A percentile compares a stretch with the other conserved stretches of the same genome.
Conservation (phyloP, 2,329 filamentous ascomycete species). For the Juglanconis sp. region DNA sequence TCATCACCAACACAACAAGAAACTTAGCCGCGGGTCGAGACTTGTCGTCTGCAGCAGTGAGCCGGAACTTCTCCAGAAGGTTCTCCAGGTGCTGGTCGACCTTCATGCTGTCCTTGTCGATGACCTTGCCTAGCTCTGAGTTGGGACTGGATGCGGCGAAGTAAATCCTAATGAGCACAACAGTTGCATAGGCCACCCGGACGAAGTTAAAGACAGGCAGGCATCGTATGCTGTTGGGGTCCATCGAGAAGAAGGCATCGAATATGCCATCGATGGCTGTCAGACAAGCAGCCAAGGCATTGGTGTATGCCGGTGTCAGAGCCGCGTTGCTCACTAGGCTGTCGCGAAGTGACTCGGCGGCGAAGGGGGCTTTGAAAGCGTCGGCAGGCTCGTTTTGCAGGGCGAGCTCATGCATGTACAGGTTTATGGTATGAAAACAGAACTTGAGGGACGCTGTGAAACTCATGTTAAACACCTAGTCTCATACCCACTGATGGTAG, state of each 20-base stretch:
- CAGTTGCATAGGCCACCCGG: constrained; percentile 67
- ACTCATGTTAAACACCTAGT: constrained; percentile 17
- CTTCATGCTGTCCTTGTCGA: constrained; percentile 65
- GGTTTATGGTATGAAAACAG: constrained; percentile 61
- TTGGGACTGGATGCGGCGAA: constrained; percentile 62
- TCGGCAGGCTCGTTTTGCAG: constrained; percentile 63
- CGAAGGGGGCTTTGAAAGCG: constrained; percentile 47
- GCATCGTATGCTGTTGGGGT: constrained; percentile 55
- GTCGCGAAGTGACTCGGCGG: constrained; percentile 42
- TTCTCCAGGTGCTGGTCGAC: constrained; percentile 64
- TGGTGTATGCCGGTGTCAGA: constrained; percentile 58
- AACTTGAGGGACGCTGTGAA: constrained; percentile 57
- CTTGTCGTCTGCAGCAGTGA: constrained; percentile 59
- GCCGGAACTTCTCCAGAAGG: constrained; percentile 66
- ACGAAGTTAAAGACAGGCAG: constrained; percentile 70
- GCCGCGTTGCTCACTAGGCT: constrained; percentile 36
- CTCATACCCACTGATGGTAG: not conserved
- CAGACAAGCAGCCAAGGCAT: constrained; percentile 65
- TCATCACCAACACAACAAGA: constrained; percentile 65
- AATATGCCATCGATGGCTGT: constrained; percentile 65
- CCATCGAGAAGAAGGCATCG: constrained; percentile 61
- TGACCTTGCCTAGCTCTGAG: constrained; percentile 66
- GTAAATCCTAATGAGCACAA: constrained; percentile 72
- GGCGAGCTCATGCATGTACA: constrained; percentile 75
- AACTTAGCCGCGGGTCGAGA: constrained; percentile 69